These are phyloP conservation scores for Aspergillus pseudoviridinutans DNA, from an alignment of 2,329 filamentous ascomycete species.

Conservation along the genomic window DNA sequence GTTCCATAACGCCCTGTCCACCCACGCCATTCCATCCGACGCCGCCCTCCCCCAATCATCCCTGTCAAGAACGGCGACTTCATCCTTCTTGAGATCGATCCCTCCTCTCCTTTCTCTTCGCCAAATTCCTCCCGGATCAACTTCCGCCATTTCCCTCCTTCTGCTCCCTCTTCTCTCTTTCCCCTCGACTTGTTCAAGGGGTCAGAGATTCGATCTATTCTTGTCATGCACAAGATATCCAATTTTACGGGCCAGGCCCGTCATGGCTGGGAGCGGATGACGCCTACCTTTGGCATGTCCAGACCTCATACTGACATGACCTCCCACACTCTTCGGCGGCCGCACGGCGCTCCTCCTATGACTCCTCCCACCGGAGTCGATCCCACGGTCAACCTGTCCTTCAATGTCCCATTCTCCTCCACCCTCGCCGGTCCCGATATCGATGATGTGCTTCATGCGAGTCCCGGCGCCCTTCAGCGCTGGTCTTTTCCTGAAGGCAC, in stretches of 20 bases:
- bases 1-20: slow-evolving; percentile 11
- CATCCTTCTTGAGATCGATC: slow-evolving; percentile 6
- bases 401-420: slow-evolving; percentile 95
- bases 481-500: slow-evolving; percentile 93
- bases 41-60: slow-evolving; percentile 28
- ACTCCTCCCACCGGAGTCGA: slow-evolving; percentile 69
- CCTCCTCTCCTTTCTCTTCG: slow-evolving; percentile 7
- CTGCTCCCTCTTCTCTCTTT: slow-evolving; percentile 23
- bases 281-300: slow-evolving; percentile 61
- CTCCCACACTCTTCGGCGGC: slow-evolving; percentile 53
- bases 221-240: slow-evolving; percentile 62
- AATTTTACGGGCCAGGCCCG: slow-evolving; percentile 64
- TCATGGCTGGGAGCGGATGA: slow-evolving; percentile 66
- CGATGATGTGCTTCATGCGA: slow-evolving; percentile 92
- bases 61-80: slow-evolving; percentile 30
- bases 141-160: slow-evolving; percentile 18
- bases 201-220: slow-evolving; percentile 27
- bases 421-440: slow-evolving; percentile 88
- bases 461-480: slow-evolving; percentile 76
- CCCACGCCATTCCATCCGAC: slow-evolving; percentile 16
- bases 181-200: slow-evolving; percentile 33
- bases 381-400: slow-evolving; percentile 82
- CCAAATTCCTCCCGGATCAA: slow-evolving; percentile 4
- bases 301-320: slow-evolving; percentile 56
- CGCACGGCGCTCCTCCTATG: slow-evolving; percentile 47